Evolutionary conservation across 1,139 yeast genomes (phyloP).

Genomic region (Yamadazyma taylorii): DNA sequence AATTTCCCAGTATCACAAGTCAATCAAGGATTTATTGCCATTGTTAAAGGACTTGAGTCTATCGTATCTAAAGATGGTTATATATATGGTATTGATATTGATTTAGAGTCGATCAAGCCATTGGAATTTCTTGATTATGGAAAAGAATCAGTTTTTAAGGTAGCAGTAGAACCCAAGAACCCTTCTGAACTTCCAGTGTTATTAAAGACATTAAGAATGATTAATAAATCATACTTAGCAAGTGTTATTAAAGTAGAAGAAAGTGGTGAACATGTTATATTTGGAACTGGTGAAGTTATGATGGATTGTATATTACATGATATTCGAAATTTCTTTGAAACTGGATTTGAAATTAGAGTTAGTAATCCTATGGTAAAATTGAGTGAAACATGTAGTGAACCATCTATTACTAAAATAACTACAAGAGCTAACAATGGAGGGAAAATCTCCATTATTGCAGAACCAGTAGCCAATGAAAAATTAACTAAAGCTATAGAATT

Average conservation of each 20-base stretch:
- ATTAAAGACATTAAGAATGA: slow-evolving; percentile 62
- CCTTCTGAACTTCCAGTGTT: slow-evolving; percentile 80
- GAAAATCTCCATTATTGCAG: slow-evolving; percentile 71
- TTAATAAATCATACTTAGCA: slow-evolving; percentile 66
- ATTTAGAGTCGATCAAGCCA: background rate
- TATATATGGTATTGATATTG: slow-evolving; percentile 30
- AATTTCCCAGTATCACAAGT: slow-evolving; percentile 55
- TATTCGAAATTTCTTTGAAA: slow-evolving; percentile 57
- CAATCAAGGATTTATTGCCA: slow-evolving; percentile 63
- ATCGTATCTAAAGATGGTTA: slow-evolving; percentile 5
- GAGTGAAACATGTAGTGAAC: slow-evolving; percentile 71
- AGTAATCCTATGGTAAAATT: slow-evolving; percentile 84
- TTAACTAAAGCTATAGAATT: slow-evolving; percentile 58
- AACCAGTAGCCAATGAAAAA: slow-evolving; percentile 58
- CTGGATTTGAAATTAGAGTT: slow-evolving; percentile 69
- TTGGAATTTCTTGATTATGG: slow-evolving; percentile 28
- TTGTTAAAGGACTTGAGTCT: slow-evolving; percentile 62
- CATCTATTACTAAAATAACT: slow-evolving; percentile 64
- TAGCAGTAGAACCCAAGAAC: slow-evolving; percentile 77
- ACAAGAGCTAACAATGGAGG: slow-evolving; percentile 59
- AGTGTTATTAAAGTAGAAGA: slow-evolving; percentile 73
- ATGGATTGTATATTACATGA: slow-evolving; percentile 85
- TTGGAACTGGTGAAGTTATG: slow-evolving; percentile 87
- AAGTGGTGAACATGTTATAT: slow-evolving; percentile 80
- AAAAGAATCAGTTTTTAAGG: slow-evolving; percentile 65